These are phyloP conservation scores for Calonectria pauciramosa DNA, from an alignment of 2,329 filamentous ascomycete species.

Conservation along the genomic window DNA sequence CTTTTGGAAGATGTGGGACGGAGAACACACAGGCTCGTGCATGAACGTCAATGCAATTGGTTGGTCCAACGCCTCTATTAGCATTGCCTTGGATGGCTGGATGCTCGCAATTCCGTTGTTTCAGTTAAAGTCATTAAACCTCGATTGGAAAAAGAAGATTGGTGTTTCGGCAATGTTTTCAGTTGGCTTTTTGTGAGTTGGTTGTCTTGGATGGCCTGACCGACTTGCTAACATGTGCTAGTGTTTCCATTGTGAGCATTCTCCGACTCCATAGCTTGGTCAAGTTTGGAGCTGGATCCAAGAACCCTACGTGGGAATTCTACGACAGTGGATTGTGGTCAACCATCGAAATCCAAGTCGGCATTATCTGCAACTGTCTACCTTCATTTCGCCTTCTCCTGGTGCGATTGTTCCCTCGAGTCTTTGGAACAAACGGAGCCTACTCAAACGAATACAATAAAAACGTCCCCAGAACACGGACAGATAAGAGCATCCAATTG, in stretches of 20 bases:
- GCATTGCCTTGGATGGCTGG: conserved; percentile 66
- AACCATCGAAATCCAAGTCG: conserved; percentile 55
- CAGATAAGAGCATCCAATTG: not conserved
- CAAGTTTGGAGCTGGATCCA: conserved; percentile 43
- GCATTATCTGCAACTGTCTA: conserved; percentile 56
- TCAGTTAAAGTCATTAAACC: conserved; percentile 56
- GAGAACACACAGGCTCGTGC: conserved; percentile 61
- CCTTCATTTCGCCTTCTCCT: conserved; percentile 53
- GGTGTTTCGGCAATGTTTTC: conserved; percentile 65
- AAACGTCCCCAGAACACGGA: not conserved
- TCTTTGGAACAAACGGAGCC: conserved; percentile 46
- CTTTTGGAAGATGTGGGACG: conserved; percentile 69
- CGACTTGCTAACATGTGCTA: not conserved
- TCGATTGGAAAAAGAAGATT: conserved; percentile 64
- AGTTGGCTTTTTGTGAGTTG: conserved; percentile 56
- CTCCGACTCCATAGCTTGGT: conserved; percentile 53
- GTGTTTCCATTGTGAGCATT: conserved; percentile 55
- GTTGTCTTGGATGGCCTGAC: too few relatives aligned
- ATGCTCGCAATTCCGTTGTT: conserved; percentile 66
- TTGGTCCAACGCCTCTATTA: conserved; percentile 56
- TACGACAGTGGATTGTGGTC: conserved; percentile 53
- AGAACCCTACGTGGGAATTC: conserved; percentile 53
- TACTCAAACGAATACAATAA: conserved; percentile 34
- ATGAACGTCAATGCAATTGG: conserved; percentile 57
- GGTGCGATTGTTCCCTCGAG: conserved; percentile 54